Evolutionary conservation across 768 basidiomycete genomes (phyloP), one percentile per base, ranked within the genome.

Genomic region (Lactarius tabidus): DNA sequence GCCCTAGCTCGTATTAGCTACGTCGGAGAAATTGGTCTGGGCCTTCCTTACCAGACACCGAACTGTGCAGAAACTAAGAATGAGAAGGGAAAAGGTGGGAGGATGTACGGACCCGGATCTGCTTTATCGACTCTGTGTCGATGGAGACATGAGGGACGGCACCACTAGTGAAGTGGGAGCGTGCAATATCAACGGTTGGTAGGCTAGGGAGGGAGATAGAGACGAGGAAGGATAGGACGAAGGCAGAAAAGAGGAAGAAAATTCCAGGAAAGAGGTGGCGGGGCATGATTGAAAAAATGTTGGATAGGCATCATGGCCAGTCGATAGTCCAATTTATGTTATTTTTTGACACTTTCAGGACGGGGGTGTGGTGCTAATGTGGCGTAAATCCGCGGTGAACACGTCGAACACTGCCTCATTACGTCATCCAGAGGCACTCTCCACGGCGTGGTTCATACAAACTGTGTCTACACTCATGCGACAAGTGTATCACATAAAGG

Each of bases 161-260:
- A 45, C 77, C 76, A 51, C 70, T 68, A 28, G 71, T 76, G 61
- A 86, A 84, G 60, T 83, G 80, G 14, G 82, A 79, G 33, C 89
- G 85, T 17, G 81, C 79, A 71, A 92, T 79, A 74, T 91, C 90
- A 69, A 91, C 77, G 0, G 81, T 83, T 23, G 85, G 79, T 26
- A 92, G 78, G 75, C 77, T 85, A 1, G 91, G 90, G 3, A 91
- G 77, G 18, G 90, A 91, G 57, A 92, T 79, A 15, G 89, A 85
- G 36, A 85, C 82, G 67, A 91, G 76, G 72, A 91, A 78, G 69
- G 82, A 82, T 67, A 91, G 81, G 2, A 87, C 80, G 64, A 90
- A 82, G 31, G 90, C 89, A 52, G 74, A 76, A 70, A 84, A 77
- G 60, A 90, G 76, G 69, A 84, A 79, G 68, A 85, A 74, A 41